Conservation (phyloP, 345 rosid species). For the Eucalyptus erythrocorys region DNA sequence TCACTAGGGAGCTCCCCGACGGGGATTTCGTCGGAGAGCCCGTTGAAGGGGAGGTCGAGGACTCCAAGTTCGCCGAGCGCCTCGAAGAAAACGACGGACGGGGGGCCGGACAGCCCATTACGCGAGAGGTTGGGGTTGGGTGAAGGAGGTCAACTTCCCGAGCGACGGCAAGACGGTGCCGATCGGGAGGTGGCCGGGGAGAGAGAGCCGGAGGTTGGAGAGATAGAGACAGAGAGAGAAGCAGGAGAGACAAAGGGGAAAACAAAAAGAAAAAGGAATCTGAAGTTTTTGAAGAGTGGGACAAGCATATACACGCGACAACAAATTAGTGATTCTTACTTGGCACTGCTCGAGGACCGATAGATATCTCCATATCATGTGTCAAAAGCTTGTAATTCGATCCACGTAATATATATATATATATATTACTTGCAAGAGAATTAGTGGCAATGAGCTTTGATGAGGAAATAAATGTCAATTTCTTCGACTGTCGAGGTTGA, state of each 20-base stretch:
- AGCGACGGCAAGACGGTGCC: background rate
- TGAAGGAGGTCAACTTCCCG: background rate
- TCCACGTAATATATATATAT: too few relatives aligned
- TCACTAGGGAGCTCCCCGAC: background rate
- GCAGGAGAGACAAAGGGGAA: background rate
- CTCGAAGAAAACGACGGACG: constrained; percentile 35
- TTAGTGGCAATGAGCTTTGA: background rate
- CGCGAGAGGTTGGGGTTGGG: constrained; percentile 37
- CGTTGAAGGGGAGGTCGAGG: constrained; percentile 66
- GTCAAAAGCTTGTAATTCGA: too few relatives aligned
- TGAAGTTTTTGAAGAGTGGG: background rate
- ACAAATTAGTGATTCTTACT: background rate
- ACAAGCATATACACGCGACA: background rate
- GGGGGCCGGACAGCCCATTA: constrained; percentile 39
- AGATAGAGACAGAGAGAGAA: background rate
- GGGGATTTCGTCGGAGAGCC: constrained; percentile 40
- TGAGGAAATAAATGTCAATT: background rate
- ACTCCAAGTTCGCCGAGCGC: constrained; percentile 28
- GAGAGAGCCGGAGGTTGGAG: background rate
- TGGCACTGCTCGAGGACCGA: background rate
- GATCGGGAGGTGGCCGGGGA: background rate
- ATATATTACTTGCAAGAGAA: background rate
- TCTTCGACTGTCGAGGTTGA: background rate
- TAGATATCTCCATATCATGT: background rate
- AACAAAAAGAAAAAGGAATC: background rate